Conservation (phyloP, 345 rosid species). For the Eutrema yunnanense region DNA sequence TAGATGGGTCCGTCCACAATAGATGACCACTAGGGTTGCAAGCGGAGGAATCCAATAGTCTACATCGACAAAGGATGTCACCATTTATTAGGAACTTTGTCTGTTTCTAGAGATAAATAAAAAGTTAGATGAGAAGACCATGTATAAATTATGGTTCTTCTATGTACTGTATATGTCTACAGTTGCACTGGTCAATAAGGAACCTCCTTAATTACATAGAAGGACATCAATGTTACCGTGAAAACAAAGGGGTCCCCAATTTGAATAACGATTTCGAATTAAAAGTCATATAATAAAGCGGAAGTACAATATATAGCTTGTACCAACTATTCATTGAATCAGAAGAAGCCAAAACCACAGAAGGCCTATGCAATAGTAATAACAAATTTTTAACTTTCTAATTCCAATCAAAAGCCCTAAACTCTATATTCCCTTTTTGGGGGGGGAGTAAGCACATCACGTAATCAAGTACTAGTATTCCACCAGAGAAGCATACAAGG, state of each 20-base stretch:
- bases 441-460: conserved; percentile 20
- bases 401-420: not conserved
- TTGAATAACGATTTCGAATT: not conserved
- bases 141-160: conserved; percentile 10
- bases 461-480: conserved; percentile 31
- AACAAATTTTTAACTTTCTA: not conserved
- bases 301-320: conserved; percentile 14
- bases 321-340: conserved; percentile 15
- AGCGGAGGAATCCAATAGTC: conserved; percentile 3
- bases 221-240: conserved; percentile 13
- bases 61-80: conserved; percentile 18
- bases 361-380: conserved; percentile 3
- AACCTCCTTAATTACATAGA: conserved; percentile 5
- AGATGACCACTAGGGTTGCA: conserved; percentile 16
- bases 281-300: conserved; percentile 8
- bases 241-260: conserved; percentile 10
- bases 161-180: conserved; percentile 14
- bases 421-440: not conserved
- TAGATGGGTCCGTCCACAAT: conserved; percentile 12
- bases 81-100: conserved; percentile 6
- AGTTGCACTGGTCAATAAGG: conserved; percentile 21
- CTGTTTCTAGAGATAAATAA: not conserved
- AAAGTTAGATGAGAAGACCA: conserved; percentile 22
- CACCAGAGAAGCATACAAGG: conserved; percentile 32
- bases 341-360: conserved; percentile 21